Conservation (phyloP, 108 stramenopile genomes). For the Bacterosira constricta region DNA sequence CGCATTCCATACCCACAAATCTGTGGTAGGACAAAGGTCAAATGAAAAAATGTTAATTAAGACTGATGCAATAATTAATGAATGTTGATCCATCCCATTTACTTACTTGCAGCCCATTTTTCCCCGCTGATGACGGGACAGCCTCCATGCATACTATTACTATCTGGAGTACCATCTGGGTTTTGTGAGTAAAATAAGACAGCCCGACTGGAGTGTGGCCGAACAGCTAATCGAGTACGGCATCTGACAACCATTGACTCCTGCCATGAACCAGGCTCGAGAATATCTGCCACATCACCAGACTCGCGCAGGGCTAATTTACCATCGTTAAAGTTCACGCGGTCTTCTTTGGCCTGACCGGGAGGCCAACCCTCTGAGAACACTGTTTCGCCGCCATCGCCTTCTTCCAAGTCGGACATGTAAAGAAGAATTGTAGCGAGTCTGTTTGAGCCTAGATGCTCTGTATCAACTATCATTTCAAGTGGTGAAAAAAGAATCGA, state of each 20-base stretch:
- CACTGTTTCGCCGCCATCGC: slow-evolving; percentile 94
- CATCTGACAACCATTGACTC: slow-evolving; percentile 80
- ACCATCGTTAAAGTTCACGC: slow-evolving; percentile 23
- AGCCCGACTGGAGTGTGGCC: slow-evolving; percentile 75
- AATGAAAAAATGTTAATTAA: background rate
- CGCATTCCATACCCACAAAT: slow-evolving; percentile 64
- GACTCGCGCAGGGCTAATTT: slow-evolving; percentile 47
- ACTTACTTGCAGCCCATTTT: slow-evolving; percentile 85
- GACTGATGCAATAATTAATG: background rate
- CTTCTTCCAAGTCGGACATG: slow-evolving; percentile 85
- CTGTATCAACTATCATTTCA: slow-evolving; percentile 50
- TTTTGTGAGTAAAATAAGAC: slow-evolving; percentile 89
- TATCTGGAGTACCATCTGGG: slow-evolving; percentile 79
- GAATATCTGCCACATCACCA: slow-evolving; percentile 49
- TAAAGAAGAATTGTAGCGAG: slow-evolving; percentile 97
- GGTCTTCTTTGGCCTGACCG: slow-evolving; percentile 49
- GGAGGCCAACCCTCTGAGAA: slow-evolving; percentile 76
- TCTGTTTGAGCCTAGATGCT: slow-evolving; percentile 82
- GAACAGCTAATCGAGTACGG: slow-evolving; percentile 64
- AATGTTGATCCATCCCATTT: background rate
- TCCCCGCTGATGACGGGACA: slow-evolving; percentile 80
- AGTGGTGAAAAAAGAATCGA: background rate
- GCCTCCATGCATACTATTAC: slow-evolving; percentile 80
- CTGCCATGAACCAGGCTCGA: slow-evolving; percentile 81
- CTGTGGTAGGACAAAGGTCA: slow-evolving; percentile 7